A percentile compares a stretch with the other conserved stretches of the same genome.
phyloP scores from a whole-genome alignment of 2,329 filamentous ascomycete species.

The Colletotrichum sojae region DNA sequence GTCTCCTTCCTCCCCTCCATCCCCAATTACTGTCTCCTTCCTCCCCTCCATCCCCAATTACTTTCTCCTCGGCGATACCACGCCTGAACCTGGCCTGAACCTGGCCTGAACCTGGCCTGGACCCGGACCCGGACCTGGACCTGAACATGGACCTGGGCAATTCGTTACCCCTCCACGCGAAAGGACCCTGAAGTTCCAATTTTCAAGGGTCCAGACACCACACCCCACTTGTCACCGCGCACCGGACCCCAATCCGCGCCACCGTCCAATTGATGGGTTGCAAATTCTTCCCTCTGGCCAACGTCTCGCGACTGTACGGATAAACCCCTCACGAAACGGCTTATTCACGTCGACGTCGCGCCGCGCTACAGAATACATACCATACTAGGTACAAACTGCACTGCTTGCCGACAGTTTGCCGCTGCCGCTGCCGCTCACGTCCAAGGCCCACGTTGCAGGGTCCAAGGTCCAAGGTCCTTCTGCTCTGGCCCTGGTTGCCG shows the following conservation, averaged over 20 bases:
- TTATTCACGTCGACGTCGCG: background rate
- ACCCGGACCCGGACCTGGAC: too few relatives aligned
- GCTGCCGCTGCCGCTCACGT: background rate
- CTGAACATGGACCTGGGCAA: background rate
- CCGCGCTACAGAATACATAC: too few relatives aligned
- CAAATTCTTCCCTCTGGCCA: constrained; percentile 33
- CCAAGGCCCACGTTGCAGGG: background rate
- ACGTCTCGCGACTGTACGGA: constrained; percentile 11
- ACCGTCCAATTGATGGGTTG: constrained; percentile 36
- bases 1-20: too few relatives aligned
- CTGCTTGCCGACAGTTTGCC: background rate
- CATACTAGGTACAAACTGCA: too few relatives aligned
- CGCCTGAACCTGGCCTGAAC: too few relatives aligned
- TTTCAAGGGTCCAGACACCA: constrained; percentile 38
- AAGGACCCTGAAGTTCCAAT: constrained; percentile 41
- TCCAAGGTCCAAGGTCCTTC: constrained; percentile 10
- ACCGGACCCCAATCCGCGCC: constrained; percentile 35
- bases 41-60: too few relatives aligned
- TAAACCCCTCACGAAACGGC: constrained; percentile 32
- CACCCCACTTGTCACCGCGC: constrained; percentile 36
- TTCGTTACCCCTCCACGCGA: constrained; percentile 35
- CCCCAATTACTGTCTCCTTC: background rate
- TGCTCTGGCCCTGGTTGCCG: background rate
- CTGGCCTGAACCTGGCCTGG: too few relatives aligned
- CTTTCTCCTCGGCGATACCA: background rate